phyloP scores from a whole-genome alignment of 495 filamentous ascomycete species.

The Hypoxylon trugodes region DNA sequence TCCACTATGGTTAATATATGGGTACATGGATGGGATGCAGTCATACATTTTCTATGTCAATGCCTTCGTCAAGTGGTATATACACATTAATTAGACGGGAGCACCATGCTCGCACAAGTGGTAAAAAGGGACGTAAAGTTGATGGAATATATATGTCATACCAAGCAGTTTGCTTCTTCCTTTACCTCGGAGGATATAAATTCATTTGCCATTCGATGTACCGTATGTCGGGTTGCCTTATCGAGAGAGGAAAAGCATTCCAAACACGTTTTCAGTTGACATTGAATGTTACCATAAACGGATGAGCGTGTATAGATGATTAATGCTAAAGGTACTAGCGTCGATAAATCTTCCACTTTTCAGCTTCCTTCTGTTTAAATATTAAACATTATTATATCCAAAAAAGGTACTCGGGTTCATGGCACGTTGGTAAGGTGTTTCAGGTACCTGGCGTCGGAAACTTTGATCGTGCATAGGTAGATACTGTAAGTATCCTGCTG shows the following conservation, averaged over 20 bases:
- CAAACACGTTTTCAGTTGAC: slow-evolving; percentile 41
- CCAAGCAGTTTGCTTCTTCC: not conserved
- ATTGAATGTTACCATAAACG: slow-evolving; percentile 34
- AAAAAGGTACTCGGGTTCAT: too few species aligned
- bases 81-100: too few species aligned
- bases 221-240: slow-evolving; percentile 35
- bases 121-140: slow-evolving; percentile 10
- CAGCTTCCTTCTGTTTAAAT: not conserved
- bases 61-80: too few species aligned
- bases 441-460: too few species aligned
- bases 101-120: not conserved
- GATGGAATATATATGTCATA: slow-evolving; percentile 24
- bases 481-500: too few species aligned
- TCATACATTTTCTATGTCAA: too few species aligned
- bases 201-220: slow-evolving; percentile 7
- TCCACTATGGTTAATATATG: slow-evolving; percentile 2
- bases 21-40: too few species aligned
- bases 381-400: not conserved
- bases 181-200: not conserved
- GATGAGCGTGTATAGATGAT: not conserved
- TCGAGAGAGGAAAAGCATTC: slow-evolving; percentile 28
- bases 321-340: too few species aligned
- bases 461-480: too few species aligned
- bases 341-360: too few species aligned
- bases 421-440: too few species aligned